phyloP scores from a whole-genome alignment of 2,329 filamentous ascomycete genomes.

The Lasiodiplodia theobromae region DNA sequence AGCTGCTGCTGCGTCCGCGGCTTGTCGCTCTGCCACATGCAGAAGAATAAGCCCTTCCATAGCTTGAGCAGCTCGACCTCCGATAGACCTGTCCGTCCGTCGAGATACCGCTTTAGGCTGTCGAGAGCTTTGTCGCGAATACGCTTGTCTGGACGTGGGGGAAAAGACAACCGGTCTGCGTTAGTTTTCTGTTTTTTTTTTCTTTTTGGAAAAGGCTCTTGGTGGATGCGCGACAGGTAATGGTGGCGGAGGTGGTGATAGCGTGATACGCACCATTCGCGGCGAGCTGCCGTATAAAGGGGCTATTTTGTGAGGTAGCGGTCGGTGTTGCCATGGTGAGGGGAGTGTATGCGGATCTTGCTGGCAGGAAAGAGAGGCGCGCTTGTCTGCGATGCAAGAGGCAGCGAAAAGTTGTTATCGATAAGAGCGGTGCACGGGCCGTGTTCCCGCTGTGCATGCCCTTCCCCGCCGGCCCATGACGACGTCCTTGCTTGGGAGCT shows the following conservation, averaged over 20 bases:
- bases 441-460: neutral
- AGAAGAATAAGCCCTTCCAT: slow-evolving; percentile 94
- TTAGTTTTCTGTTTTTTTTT: neutral
- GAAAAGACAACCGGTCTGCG: neutral
- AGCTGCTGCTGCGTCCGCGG: slow-evolving; percentile 86
- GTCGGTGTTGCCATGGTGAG: slow-evolving; percentile 14
- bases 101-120: slow-evolving; percentile 80
- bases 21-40: slow-evolving; percentile 91
- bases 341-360: slow-evolving; percentile 1
- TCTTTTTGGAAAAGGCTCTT: neutral
- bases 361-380: neutral
- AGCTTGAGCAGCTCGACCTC: slow-evolving; percentile 81
- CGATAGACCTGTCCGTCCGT: slow-evolving; percentile 66
- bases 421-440: neutral
- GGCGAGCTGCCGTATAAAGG: slow-evolving; percentile 28
- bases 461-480: neutral
- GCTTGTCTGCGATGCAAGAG: neutral
- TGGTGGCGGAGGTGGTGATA: too few species aligned
- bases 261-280: slow-evolving; percentile 21
- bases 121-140: slow-evolving; percentile 63
- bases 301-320: slow-evolving; percentile 22
- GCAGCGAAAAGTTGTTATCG: slow-evolving; percentile 11
- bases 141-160: slow-evolving; percentile 22
- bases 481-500: neutral
- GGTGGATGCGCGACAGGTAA: too few species aligned